Evolutionary conservation across 2,329 filamentous ascomycete genomes (phyloP).

Genomic region (Talaromyces sp.): DNA sequence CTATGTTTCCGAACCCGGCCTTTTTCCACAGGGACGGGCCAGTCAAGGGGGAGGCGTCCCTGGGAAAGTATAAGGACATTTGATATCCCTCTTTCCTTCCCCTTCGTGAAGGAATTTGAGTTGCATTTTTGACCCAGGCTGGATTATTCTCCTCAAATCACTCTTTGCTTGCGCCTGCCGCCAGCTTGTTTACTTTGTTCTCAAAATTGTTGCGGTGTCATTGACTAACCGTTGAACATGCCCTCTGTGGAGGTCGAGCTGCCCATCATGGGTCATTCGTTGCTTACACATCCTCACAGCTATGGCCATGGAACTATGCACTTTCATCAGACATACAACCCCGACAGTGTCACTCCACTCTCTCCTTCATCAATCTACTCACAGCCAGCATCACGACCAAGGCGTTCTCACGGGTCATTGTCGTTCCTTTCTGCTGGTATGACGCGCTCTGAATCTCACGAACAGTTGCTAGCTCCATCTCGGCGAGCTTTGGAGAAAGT

Average conservation of each 20-base stretch:
- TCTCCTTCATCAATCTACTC: constrained; percentile 25
- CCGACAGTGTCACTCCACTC: constrained; percentile 20
- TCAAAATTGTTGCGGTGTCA: neutral
- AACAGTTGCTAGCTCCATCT: constrained; percentile 27
- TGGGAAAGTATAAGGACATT: constrained; percentile 17
- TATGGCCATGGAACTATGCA: constrained; percentile 9
- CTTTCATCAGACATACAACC: constrained; percentile 21
- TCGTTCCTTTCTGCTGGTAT: constrained; percentile 34
- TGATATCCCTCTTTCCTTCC: constrained; percentile 13
- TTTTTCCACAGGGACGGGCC: constrained; percentile 12
- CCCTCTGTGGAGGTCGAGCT: constrained; percentile 30
- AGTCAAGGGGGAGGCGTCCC: constrained; percentile 16
- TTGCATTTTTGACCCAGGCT: constrained; percentile 11
- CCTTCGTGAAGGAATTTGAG: constrained; percentile 18
- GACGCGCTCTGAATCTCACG: constrained; percentile 29
- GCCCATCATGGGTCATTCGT: constrained; percentile 22
- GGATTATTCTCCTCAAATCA: constrained; percentile 9
- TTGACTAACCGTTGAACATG: constrained; percentile 23
- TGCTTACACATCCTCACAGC: constrained; percentile 16
- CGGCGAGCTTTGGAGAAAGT: constrained; percentile 28
- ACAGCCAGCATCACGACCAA: constrained; percentile 27
- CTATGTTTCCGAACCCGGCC: constrained; percentile 15
- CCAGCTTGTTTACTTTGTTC: neutral
- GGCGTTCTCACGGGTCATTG: constrained; percentile 32
- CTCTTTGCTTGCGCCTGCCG: neutral